Evolutionary conservation across 495 filamentous ascomycete species (phyloP).

Genomic region (Aspergillus diversus): DNA sequence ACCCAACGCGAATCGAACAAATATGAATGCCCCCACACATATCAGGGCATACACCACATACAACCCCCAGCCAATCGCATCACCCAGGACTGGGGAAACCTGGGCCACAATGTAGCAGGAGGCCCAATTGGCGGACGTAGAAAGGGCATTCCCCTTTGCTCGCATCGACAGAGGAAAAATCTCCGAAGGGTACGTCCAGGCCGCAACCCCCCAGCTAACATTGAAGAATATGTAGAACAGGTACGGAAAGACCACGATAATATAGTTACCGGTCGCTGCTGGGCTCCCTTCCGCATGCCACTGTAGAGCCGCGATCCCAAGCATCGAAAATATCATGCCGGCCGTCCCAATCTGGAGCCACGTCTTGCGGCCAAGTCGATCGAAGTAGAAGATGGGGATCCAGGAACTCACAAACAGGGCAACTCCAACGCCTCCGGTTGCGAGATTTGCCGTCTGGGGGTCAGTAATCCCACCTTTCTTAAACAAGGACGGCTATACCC

Average conservation of each 20-base stretch:
- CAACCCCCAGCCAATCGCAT: conserved; percentile 66
- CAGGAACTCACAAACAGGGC: conserved; percentile 26
- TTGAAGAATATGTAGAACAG: conserved; percentile 76
- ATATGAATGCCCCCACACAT: conserved; percentile 62
- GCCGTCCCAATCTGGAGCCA: conserved; percentile 47
- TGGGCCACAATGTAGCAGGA: conserved; percentile 60
- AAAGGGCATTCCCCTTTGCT: conserved; percentile 33
- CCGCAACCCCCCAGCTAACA: conserved; percentile 31
- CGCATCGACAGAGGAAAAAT: conserved; percentile 34
- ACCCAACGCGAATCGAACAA: conserved; percentile 30
- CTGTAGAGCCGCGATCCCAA: conserved; percentile 64
- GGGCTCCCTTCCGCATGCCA: conserved; percentile 41
- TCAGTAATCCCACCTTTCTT: conserved; percentile 27
- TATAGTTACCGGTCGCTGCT: conserved; percentile 63
- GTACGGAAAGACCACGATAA: conserved; percentile 74
- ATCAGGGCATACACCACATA: conserved; percentile 72
- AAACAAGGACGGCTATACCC: conserved; percentile 24
- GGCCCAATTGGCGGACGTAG: conserved; percentile 34
- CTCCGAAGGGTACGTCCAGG: conserved; percentile 29
- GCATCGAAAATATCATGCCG: conserved; percentile 71
- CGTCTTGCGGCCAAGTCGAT: conserved; percentile 27
- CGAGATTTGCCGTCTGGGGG: conserved; percentile 26
- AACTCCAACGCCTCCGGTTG: conserved; percentile 26
- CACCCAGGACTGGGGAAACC: conserved; percentile 71
- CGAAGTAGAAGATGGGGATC: conserved; percentile 30